Base-by-base conservation (phyloP, 2,329 filamentous ascomycete genomes). In the Boeremia exigua region DNA sequence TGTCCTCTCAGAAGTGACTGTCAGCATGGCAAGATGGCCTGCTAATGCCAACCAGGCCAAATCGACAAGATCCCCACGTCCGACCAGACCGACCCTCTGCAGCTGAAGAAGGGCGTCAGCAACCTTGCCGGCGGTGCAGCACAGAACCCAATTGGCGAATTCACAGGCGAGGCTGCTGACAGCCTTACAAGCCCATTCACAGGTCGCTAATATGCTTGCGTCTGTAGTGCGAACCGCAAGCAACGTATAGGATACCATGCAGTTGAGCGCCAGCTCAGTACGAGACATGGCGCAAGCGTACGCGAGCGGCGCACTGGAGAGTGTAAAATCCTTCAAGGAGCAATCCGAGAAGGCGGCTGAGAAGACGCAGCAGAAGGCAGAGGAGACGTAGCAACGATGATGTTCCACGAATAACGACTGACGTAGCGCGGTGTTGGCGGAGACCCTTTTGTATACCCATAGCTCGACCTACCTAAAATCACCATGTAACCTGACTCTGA, bases 1-100 rank as follows among this genome's bases (percentile, higher is more conserved):
- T 36, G 59, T 58, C 12, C 15, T 28, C 9, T 42, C 32, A 37
- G 36, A 53, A 17, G 36, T 9, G 12, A 8, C 6, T 15, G 4
- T 7, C 15, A 32, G 19, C 17, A 23, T 12, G 15, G n/a, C 14
- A 27, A 28, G 3, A 14, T 30, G 11, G 27, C 19, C 17, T 46
- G 40, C 58, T 65, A n/a, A 68, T 60, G 48, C 8, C 19, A 6
- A 12, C n/a, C 49, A 76, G 74, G 73, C 58, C 70, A 73, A 51
- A 72, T 77, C 63, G 66, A 70, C 65, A 77, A 76, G 63, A 59
- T 77, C 54, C 74, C 74, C 28, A 64, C 68, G 34, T 74, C 74
- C 14, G 73, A 77, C 58, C 71, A 75, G 56, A 61, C 75, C 61
- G 64, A 76, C 43, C 49, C 76, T 65, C 72, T 75, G 53, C 59